phyloP scores from a whole-genome alignment of 2,329 filamentous ascomycete species.

The Botrytis deweyae region DNA sequence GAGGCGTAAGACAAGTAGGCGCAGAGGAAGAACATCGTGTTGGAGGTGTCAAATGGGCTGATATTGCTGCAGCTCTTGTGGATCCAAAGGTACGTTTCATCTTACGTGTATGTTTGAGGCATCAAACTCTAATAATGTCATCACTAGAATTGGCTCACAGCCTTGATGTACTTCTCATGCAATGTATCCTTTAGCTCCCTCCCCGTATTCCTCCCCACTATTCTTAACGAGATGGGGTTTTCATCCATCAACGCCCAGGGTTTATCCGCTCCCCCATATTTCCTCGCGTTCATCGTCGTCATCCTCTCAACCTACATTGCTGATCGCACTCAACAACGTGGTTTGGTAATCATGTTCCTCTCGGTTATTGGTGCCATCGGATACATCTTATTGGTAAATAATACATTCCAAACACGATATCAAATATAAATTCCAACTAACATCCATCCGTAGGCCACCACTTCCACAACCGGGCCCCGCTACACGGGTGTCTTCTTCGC shows the following conservation, averaged over 20 bases:
- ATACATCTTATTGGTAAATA: conserved; percentile 60
- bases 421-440: neutral
- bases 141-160: conserved; percentile 32
- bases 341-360: conserved; percentile 56
- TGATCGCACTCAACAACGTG: conserved; percentile 65
- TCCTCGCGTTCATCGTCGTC: conserved; percentile 63
- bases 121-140: neutral
- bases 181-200: conserved; percentile 66
- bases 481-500: conserved; percentile 53
- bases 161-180: conserved; percentile 57
- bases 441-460: conserved; percentile 38
- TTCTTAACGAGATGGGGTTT: conserved; percentile 67
- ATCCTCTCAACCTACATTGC: conserved; percentile 62
- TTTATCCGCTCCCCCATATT: conserved; percentile 69
- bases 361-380: conserved; percentile 59
- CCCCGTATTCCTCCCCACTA: conserved; percentile 63
- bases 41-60: conserved; percentile 46
- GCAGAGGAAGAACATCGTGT: conserved; percentile 50
- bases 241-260: conserved; percentile 66
- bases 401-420: too few species aligned
- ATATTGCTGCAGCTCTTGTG: conserved; percentile 48
- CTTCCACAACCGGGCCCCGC: conserved; percentile 45
- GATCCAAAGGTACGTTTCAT: conserved; percentile 43
- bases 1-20: conserved; percentile 54
- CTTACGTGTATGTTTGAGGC: neutral